Evolutionary conservation across 768 basidiomycete species (phyloP), one percentile per base, ranked within the genome.

Genomic region (Zangia roseola): DNA sequence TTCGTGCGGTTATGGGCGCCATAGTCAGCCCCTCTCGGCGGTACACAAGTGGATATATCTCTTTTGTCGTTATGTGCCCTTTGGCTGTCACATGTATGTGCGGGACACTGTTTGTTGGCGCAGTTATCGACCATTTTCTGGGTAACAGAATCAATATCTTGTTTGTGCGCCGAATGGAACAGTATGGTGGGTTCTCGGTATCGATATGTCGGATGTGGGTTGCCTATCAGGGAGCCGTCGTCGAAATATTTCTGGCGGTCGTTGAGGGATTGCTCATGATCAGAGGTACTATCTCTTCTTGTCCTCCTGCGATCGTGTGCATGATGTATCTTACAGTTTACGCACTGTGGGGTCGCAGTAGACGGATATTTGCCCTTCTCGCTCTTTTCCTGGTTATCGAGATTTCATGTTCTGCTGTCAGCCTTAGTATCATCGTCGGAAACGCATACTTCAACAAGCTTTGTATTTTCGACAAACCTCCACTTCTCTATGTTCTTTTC

Each of bases 221-320:
- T 14, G 41, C 44, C 17, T 55, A 54, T 40, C 54, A 56, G 19
- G 47, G 40, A 10, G 23, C 40, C 26, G 17, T 45, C 13, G 30
- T 43, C 23, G 35, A 39, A 19, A 34, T 51, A 24, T 46, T 51
- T 25, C 30, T 51, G 10, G 42, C 49, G 13, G 33, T 50, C 6
- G 53, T 56, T 10, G 55, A 56, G n/a, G 48, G 17, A 14, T 47
- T 50, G 33, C 34, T 54, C 20, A 51, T 51, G 35, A 38, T 53
- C 33, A 45, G 47, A 45, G 43, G 54, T 56, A 52, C 6, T 9
- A 24, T 39, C 17, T 3, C 20, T 12, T 40, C 20, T 20, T 24
- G 6, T 34, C 19, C 21, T 25, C 6, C 20, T 23, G 12, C 17
- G 1, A 10, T 36, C 34, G n/a, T 14, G 21, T 21, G 31, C 13